A percentile compares a stretch with the other conserved stretches of the same genome.
Conservation (phyloP, 2,329 filamentous ascomycete species). For the Colletotrichum phormii region DNA sequence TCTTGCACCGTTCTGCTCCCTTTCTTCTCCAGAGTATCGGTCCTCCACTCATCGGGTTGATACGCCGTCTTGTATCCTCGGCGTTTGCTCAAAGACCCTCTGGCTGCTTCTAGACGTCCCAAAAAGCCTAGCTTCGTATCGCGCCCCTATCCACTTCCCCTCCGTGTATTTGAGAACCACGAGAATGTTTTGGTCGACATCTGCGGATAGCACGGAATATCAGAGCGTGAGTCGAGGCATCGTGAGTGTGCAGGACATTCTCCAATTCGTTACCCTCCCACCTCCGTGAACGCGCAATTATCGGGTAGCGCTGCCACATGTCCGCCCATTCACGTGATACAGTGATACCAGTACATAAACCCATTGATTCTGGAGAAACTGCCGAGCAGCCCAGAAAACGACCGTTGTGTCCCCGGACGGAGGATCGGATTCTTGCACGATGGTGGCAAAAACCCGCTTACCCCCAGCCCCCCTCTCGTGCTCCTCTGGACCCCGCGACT, state of each 20-base stretch:
- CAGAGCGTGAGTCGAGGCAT: background rate
- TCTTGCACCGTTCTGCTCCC: background rate
- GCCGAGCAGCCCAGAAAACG: slow-evolving; percentile 15
- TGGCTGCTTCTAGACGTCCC: slow-evolving; percentile 7
- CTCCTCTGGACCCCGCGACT: background rate
- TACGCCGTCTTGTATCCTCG: background rate
- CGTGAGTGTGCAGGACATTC: background rate
- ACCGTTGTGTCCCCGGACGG: slow-evolving; percentile 1
- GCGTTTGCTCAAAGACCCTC: background rate
- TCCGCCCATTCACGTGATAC: background rate
- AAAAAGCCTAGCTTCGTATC: background rate
- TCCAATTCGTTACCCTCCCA: background rate
- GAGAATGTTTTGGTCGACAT: background rate
- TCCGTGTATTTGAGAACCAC: background rate
- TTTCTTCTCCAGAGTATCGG: background rate
- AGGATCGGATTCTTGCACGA: slow-evolving; percentile 16
- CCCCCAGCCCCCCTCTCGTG: background rate
- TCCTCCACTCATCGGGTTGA: slow-evolving; percentile 12
- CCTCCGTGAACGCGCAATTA: background rate
- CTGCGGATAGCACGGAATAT: background rate
- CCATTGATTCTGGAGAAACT: background rate
- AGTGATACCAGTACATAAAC: no score
- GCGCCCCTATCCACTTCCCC: background rate
- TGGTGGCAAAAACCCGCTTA: slow-evolving; percentile 19
- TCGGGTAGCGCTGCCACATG: background rate